Base-by-base conservation (phyloP, 2,329 filamentous ascomycete species). In the Alternaria novae-zelandiae region DNA sequence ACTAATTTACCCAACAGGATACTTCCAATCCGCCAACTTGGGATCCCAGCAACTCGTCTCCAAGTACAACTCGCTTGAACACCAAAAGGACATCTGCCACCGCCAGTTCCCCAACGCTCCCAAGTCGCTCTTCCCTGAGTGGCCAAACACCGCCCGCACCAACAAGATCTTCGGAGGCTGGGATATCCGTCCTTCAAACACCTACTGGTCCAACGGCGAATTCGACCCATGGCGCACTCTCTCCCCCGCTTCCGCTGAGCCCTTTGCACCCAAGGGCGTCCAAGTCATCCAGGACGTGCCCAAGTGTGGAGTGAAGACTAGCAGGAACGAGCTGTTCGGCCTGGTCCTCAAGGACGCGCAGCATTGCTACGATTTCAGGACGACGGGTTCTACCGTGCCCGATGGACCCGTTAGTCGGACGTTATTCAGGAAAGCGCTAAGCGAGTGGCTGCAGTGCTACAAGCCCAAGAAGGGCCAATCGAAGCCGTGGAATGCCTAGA, bases 191-290 rank as follows among this genome's bases (percentile, higher is more conserved):
- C 85, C 85, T 11, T 84, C 83, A 10, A 86, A 86, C 62, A 79
- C 81, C 1, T 86, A 83, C 76, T 86, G 83, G 78, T 82, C 78
- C 51, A 82, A 79, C 23, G 84, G 84, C 5, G 80, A 86, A 58
- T 85, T 82, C 65, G 85, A 87, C 60, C 84, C 85, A 4, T 87
- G 85, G 85, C 77, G 83, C 20, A 81, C 83, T 0, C 73, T 86
- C 3, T 83, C 81, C 0, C 78, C 82, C 1, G 75, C 86, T 0
- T 82, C 81, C 3, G 75, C 69, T 0, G 81, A 84, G 61, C 57
- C 66, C 0, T 81, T 79, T 44, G 81, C 82, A 5, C 83, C 84
- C 5, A 74, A 77, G 12, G 43, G 43, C n/a, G 47, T 58, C 2
- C 25, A 51, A 32, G 32, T 59, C 5, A 62, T 32, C 13, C 41